Evolutionary conservation across 2,329 filamentous ascomycete genomes (phyloP).

Genomic region (Sporothrix globosa): DNA sequence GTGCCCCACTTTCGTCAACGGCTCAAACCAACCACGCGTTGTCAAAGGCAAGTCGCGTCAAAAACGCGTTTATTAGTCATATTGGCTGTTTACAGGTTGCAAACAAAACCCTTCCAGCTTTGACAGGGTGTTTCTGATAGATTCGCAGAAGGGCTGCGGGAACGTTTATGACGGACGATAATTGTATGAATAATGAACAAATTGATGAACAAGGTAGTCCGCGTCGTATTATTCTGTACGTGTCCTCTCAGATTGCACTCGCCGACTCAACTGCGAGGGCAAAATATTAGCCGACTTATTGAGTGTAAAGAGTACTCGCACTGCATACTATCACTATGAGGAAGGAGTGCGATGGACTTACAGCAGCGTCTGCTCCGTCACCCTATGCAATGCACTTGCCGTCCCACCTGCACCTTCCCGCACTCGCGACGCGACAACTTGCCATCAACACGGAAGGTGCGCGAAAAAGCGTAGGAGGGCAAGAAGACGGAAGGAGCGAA

Average conservation of each 20-base stretch:
- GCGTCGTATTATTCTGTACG: too few species aligned
- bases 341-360: background rate
- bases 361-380: constrained; percentile 7
- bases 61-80: constrained; percentile 33
- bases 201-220: too few species aligned
- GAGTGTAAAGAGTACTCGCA: background rate
- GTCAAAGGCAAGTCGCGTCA: constrained; percentile 29
- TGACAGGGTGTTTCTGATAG: background rate
- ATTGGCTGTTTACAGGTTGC: constrained; percentile 12
- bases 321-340: background rate
- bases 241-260: too few species aligned
- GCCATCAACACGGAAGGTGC: constrained; percentile 28
- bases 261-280: too few species aligned
- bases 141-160: background rate
- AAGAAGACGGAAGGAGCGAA: constrained; percentile 28
- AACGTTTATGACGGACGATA: too few species aligned
- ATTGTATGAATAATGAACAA: too few species aligned
- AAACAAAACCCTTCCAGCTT: background rate
- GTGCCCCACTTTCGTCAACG: constrained; percentile 16
- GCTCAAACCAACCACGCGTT: background rate
- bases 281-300: too few species aligned
- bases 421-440: constrained; percentile 20
- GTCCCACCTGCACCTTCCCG: constrained; percentile 28
- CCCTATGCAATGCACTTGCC: background rate
- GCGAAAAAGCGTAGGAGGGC: constrained; percentile 25